Evolutionary conservation across 2,329 filamentous ascomycete species (phyloP).

Genomic region (Trichoderma sp.): DNA sequence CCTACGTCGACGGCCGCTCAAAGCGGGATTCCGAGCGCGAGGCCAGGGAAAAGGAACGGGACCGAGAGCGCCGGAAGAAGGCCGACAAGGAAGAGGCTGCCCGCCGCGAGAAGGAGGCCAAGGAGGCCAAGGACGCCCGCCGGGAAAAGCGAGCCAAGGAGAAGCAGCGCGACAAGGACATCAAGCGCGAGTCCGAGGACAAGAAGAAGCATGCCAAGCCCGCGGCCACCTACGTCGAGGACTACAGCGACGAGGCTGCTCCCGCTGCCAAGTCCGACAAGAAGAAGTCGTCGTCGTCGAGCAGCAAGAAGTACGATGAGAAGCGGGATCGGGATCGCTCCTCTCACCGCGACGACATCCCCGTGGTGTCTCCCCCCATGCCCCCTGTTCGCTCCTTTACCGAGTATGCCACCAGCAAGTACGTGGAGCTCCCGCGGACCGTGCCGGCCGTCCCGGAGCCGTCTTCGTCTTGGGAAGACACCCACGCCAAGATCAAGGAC

Average conservation of each 20-base stretch:
- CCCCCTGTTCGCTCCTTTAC: slow-evolving; percentile 16
- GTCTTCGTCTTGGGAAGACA: slow-evolving; percentile 31
- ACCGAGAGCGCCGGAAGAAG: slow-evolving; percentile 33
- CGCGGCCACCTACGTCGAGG: slow-evolving; percentile 40
- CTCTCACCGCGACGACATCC: slow-evolving; percentile 39
- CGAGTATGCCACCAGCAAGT: slow-evolving; percentile 21
- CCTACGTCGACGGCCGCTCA: slow-evolving; percentile 51
- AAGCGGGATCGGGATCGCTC: slow-evolving; percentile 43
- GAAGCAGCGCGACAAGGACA: slow-evolving; percentile 45
- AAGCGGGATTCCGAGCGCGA: slow-evolving; percentile 47
- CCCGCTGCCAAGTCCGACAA: slow-evolving; percentile 40
- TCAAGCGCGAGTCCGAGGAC: slow-evolving; percentile 43
- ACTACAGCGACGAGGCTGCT: slow-evolving; percentile 39
- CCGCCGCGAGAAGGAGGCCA: slow-evolving; percentile 39
- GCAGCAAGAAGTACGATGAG: slow-evolving; percentile 46
- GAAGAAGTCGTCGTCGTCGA: slow-evolving; percentile 37
- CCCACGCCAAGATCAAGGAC: slow-evolving; percentile 32
- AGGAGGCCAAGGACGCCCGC: slow-evolving; percentile 38
- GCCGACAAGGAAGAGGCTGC: slow-evolving; percentile 31
- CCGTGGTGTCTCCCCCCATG: slow-evolving; percentile 29
- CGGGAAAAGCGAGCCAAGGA: slow-evolving; percentile 43
- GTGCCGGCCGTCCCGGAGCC: slow-evolving; percentile 30
- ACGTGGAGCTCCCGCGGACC: slow-evolving; percentile 28
- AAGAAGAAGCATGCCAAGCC: slow-evolving; percentile 42
- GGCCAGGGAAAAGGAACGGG: slow-evolving; percentile 41